A percentile compares a stretch with the other conserved stretches of the same genome.
Evolutionary conservation across 2,329 filamentous ascomycete species (phyloP).

Genomic region (Dactylellina cionopaga): DNA sequence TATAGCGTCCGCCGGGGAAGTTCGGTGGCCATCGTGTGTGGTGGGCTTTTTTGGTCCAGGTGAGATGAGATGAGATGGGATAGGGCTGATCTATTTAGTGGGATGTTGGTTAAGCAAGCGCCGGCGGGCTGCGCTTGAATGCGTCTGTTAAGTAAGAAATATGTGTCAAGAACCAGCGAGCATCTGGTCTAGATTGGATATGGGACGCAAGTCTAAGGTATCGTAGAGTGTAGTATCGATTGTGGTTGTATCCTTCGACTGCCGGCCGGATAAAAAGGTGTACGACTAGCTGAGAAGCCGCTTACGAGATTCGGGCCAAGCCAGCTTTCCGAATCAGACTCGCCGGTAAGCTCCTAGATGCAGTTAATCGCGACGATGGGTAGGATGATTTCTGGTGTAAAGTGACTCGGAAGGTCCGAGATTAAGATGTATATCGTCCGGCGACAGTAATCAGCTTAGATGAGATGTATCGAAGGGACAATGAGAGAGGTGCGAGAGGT

Average conservation of each 20-base stretch:
- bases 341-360: no score
- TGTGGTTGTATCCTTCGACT: no score
- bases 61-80: not conserved
- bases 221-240: no score
- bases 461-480: not conserved
- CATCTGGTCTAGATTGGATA: no score
- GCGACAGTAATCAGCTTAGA: constrained; percentile 8
- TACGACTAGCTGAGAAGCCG: no score
- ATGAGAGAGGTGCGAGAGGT: not conserved
- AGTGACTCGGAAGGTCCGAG: not conserved
- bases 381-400: not conserved
- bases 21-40: constrained; percentile 35
- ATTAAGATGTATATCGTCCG: not conserved
- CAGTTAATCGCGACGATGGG: no score
- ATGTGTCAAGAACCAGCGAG: not conserved
- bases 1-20: constrained; percentile 54
- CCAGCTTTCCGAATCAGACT: no score
- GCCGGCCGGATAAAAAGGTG: no score
- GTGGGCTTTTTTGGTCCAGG: not conserved
- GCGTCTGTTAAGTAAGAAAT: not conserved
- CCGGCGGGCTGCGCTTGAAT: constrained; percentile 3
- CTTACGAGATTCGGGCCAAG: no score
- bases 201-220: no score
- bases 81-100: no score
- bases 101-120: not conserved